Conservation (phyloP, 2,329 filamentous ascomycete genomes). For the Neofusicoccum cordaticola region DNA sequence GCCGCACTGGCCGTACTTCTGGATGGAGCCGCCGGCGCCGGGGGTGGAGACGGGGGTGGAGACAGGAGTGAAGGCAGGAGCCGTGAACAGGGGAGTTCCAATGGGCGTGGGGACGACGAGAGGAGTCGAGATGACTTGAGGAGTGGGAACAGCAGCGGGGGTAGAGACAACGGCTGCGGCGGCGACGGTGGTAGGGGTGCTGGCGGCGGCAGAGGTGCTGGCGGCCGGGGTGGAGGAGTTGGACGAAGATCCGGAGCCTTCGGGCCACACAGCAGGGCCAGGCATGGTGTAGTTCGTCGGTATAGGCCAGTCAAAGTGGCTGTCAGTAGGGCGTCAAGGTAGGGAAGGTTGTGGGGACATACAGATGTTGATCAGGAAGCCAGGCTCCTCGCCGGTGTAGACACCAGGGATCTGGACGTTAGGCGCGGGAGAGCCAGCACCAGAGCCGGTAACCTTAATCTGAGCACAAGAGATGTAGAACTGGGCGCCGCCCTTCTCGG, state of each 20-base stretch:
- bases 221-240: neutral
- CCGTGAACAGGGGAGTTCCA: neutral
- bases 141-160: slow-evolving; percentile 7
- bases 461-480: slow-evolving; percentile 41
- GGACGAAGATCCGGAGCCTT: neutral
- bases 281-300: slow-evolving; percentile 32
- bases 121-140: neutral
- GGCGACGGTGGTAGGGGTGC: neutral
- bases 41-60: slow-evolving; percentile 7
- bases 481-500: slow-evolving; percentile 26
- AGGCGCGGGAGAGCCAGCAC: slow-evolving; percentile 43
- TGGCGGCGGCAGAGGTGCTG: neutral
- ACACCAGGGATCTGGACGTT: slow-evolving; percentile 49
- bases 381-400: slow-evolving; percentile 48
- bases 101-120: neutral
- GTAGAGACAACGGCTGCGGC: neutral
- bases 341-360: neutral
- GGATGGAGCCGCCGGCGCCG: slow-evolving; percentile 12
- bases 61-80: neutral
- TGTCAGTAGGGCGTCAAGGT: neutral
- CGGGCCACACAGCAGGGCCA: slow-evolving; percentile 28
- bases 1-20: slow-evolving; percentile 41
- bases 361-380: slow-evolving; percentile 47
- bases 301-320: slow-evolving; percentile 33
- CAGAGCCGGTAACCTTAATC: slow-evolving; percentile 45